These are phyloP conservation scores for Corynascus novoguineensis DNA, from an alignment of 495 filamentous ascomycete genomes.

Conservation along the genomic window DNA sequence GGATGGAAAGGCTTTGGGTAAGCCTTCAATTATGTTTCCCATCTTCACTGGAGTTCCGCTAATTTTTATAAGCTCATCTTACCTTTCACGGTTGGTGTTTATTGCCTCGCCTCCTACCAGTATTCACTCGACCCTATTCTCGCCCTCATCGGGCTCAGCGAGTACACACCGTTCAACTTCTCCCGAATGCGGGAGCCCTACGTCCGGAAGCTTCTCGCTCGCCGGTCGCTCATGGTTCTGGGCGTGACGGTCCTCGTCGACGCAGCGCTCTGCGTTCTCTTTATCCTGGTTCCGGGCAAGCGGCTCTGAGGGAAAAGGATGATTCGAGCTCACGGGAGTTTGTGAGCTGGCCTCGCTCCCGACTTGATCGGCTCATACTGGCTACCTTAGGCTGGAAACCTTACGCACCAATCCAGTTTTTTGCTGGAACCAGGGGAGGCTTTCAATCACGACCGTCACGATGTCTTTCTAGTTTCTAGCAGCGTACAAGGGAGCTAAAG, in stretches of 20 bases:
- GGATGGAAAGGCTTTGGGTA: slow-evolving; percentile 77
- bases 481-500: not conserved
- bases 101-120: slow-evolving; percentile 82
- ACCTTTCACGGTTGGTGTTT: slow-evolving; percentile 87
- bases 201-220: slow-evolving; percentile 73
- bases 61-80: slow-evolving; percentile 63
- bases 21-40: slow-evolving; percentile 22
- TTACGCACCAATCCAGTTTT: too few species aligned
- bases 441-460: slow-evolving; percentile 17
- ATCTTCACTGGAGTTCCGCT: slow-evolving; percentile 16
- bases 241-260: slow-evolving; percentile 66
- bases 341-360: slow-evolving; percentile 16
- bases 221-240: slow-evolving; percentile 73
- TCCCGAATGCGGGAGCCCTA: slow-evolving; percentile 81
- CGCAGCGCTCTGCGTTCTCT: slow-evolving; percentile 69
- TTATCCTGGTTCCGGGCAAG: slow-evolving; percentile 89
- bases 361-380: not conserved
- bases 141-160: slow-evolving; percentile 81
- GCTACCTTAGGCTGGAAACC: not conserved
- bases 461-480: not conserved
- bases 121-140: slow-evolving; percentile 90
- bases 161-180: slow-evolving; percentile 92
- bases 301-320: slow-evolving; percentile 51
- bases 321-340: not conserved
- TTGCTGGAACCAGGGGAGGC: not conserved